Evolutionary conservation across 1,284 basidiomycete species (phyloP), one percentile per base, ranked within the genome.

Genomic region (Tilletia indica): DNA sequence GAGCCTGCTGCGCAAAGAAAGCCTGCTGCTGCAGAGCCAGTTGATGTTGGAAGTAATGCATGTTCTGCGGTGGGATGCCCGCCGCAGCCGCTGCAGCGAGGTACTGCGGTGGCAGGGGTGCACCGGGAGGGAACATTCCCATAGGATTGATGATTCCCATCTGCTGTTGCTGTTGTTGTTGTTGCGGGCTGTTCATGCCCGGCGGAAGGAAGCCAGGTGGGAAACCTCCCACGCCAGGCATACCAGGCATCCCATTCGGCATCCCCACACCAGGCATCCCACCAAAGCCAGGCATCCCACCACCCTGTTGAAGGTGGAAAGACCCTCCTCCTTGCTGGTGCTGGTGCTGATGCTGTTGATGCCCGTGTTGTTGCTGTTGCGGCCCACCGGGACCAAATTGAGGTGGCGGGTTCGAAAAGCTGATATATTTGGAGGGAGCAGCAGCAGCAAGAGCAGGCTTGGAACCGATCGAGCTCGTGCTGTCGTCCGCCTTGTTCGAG

Each of bases 41-140:
- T 21, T 47, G 66, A 67, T 67, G 66, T 25, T 49, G 45, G 66
- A 67, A 67, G 66, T 47, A 47, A 19, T 67, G 66, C 66, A 64
- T 64, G 38, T 64, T 64, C 61, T 38, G 36, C 8, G 61, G 61
- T 16, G 61, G 34, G 11, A 64, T 64, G 34, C 36, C 61, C 36
- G 61, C 61, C 1, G 61, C 61, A 3, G 61, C 61, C 19, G 61
- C 61, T 21, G 61, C 61, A 2, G 61, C 61, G 9, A 64, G 21
- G 51, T 54, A 54, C 16, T 54, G 51, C 1, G 51, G 19, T n/a
- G 58, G 36, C 31, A 45, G 6, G 1, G 42, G 42, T 45, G 42
- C 14, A 14, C 42, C 42, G 42, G 42, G 42, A 9, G 42, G 42
- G 42, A 45, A 45, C 42, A 45, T 45, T 8, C 42, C 42, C 42